phyloP scores from a whole-genome alignment of 1,284 basidiomycete species.

The Porodaedalea pini region DNA sequence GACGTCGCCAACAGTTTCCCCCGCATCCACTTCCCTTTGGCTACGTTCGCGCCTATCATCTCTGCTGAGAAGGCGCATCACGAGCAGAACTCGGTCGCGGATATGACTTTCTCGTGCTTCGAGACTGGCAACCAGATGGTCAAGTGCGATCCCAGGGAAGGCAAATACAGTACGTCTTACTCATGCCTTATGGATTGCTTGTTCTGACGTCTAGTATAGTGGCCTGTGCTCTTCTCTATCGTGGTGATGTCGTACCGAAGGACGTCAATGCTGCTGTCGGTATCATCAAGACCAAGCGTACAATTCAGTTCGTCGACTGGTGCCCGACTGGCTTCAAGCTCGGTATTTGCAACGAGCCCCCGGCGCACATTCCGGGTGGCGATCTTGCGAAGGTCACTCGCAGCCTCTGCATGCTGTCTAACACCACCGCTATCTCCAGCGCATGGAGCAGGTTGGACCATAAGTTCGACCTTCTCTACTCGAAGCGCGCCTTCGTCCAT shows the following conservation, averaged over 20 bases:
- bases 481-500: slow-evolving; percentile 89
- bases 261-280: slow-evolving; percentile 93
- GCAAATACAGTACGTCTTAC: slow-evolving; percentile 85
- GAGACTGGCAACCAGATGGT: slow-evolving; percentile 98
- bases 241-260: slow-evolving; percentile 97
- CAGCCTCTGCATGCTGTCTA: slow-evolving; percentile 92
- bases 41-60: slow-evolving; percentile 93
- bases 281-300: slow-evolving; percentile 94
- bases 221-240: slow-evolving; percentile 88
- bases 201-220: slow-evolving; percentile 38
- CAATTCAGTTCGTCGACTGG: slow-evolving; percentile 98
- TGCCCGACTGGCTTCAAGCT: slow-evolving; percentile 98
- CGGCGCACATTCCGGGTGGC: slow-evolving; percentile 87
- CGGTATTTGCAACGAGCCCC: slow-evolving; percentile 95
- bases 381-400: slow-evolving; percentile 94
- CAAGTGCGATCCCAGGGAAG: slow-evolving; percentile 90
- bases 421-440: slow-evolving; percentile 82
- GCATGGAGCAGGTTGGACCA: slow-evolving; percentile 93
- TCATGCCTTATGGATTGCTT: slow-evolving; percentile 4
- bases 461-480: slow-evolving; percentile 98
- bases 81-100: slow-evolving; percentile 96
- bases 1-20: slow-evolving; percentile 64
- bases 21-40: slow-evolving; percentile 97
- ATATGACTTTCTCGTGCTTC: slow-evolving; percentile 99
- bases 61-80: slow-evolving; percentile 87